Base-by-base conservation (phyloP, 2,329 filamentous ascomycete genomes). In the Exophiala sp. region DNA sequence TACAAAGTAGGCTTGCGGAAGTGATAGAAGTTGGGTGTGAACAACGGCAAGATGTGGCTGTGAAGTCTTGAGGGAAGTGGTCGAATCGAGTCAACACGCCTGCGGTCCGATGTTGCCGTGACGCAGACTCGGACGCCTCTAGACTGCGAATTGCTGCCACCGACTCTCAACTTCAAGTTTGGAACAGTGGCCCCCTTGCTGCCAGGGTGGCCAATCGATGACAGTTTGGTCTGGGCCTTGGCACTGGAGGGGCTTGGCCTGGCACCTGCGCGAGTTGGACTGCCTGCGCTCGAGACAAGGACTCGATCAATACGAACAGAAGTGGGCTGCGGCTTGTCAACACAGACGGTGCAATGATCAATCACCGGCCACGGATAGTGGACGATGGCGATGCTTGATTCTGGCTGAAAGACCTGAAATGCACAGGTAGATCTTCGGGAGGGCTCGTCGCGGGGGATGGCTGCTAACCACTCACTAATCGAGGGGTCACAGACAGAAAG, bases 191-290 rank as follows among this genome's bases (percentile, higher is more conserved):
- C 34, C 34, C 34, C 34, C 34, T 37, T 37, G 34, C 34, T 37
- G 14, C 34, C 14, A 19, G 34, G 8, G 34, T 18, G 34, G 34
- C 34, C 34, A 37, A 37, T 37, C 34, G 34, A 18, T 16, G 38
- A 16, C 7, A 9, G 9, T 41, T 5, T 41, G 9, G 19, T 9
- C 23, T 6, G 1, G 38, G 23, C 38, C 38, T 41, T 41, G 38
- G 38, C 38, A 41, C 19, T n/a, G 38, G 38, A n/a, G 21, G 38
- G 38, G 38, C 38, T 41, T 24, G 38, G 38, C 34, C 34, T 37
- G 34, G 34, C 34, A 18, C 34, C 18, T 37, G 5, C n/a, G n/a
- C n/a, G n/a, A n/a, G n/a, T n/a, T n/a, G n/a, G n/a, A n/a, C n/a
- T n/a, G n/a, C n/a, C n/a, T n/a, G n/a, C n/a, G n/a, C n/a, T n/a